These are phyloP conservation scores for Tuber borchii DNA, from an alignment of 495 filamentous ascomycete species.

Conservation along the genomic window DNA sequence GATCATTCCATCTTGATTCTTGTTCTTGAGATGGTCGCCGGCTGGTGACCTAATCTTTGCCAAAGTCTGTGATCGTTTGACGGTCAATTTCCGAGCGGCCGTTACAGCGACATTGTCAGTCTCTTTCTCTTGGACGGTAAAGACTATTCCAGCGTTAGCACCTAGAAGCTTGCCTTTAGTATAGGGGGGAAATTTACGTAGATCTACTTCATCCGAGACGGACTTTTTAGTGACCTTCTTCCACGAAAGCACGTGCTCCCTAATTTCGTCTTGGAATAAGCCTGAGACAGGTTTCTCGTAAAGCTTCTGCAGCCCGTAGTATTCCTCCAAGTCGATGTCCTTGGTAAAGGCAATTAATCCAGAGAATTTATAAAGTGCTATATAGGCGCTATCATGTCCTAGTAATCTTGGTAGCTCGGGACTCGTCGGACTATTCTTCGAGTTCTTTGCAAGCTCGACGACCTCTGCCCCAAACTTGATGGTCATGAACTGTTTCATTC, in stretches of 20 bases:
- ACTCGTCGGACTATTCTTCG: conserved; percentile 18
- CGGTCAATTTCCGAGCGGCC: conserved; percentile 82
- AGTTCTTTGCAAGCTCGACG: conserved; percentile 46
- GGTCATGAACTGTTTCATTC: conserved; percentile 72
- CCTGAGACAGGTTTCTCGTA: conserved; percentile 70
- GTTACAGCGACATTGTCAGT: conserved; percentile 60
- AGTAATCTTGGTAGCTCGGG: conserved; percentile 22
- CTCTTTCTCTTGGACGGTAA: conserved; percentile 80
- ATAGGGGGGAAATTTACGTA: conserved; percentile 42
- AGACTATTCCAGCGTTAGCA: conserved; percentile 47
- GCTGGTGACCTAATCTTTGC: conserved; percentile 68
- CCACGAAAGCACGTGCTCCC: conserved; percentile 72
- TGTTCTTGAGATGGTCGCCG: conserved; percentile 64
- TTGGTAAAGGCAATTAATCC: conserved; percentile 77
- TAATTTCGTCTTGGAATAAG: conserved; percentile 75
- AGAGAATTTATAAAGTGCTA: conserved; percentile 71
- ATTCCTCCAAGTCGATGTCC: conserved; percentile 72
- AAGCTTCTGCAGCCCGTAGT: conserved; percentile 67
- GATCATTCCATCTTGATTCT: conserved; percentile 58
- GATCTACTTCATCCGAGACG: conserved; percentile 76
- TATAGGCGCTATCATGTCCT: conserved; percentile 50
- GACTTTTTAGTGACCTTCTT: conserved; percentile 70
- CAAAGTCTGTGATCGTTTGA: conserved; percentile 73
- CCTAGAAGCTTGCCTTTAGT: not conserved
- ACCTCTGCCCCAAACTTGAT: conserved; percentile 68